Conservation (phyloP, 495 filamentous ascomycete species). For the Annulohypoxylon moriforme region DNA sequence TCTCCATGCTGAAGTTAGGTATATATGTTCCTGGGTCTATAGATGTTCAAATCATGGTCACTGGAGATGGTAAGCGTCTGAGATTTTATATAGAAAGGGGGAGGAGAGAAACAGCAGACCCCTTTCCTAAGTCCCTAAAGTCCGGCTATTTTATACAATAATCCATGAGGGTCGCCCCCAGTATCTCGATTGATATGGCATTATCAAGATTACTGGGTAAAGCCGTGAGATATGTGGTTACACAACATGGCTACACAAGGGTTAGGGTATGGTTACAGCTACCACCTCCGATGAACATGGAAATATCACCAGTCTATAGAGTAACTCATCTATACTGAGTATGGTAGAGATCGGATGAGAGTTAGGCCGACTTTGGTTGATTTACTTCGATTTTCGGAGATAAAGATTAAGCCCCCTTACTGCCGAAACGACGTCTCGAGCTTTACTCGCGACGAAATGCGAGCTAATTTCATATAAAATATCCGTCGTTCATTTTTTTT, state of each 20-base stretch:
- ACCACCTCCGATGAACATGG: not conserved
- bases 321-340: not conserved
- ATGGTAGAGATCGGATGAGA: not conserved
- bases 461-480: too few relatives aligned
- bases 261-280: too few relatives aligned
- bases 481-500: not conserved
- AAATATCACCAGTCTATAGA: not conserved
- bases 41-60: not conserved
- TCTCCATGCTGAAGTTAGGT: conserved; percentile 1
- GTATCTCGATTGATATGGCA: not conserved
- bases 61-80: not conserved
- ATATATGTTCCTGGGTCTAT: not conserved
- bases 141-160: not conserved
- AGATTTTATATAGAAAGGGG: not conserved
- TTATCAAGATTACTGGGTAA: not conserved
- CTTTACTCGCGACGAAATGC: too few relatives aligned
- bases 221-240: not conserved
- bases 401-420: not conserved
- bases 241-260: not conserved
- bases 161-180: not conserved
- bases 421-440: not conserved
- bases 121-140: not conserved
- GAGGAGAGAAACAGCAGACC: not conserved
- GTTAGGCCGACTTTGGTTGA: not conserved
- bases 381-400: not conserved